Evolutionary conservation across 345 rosid species (phyloP).

Genomic region (Citrus australasica): DNA sequence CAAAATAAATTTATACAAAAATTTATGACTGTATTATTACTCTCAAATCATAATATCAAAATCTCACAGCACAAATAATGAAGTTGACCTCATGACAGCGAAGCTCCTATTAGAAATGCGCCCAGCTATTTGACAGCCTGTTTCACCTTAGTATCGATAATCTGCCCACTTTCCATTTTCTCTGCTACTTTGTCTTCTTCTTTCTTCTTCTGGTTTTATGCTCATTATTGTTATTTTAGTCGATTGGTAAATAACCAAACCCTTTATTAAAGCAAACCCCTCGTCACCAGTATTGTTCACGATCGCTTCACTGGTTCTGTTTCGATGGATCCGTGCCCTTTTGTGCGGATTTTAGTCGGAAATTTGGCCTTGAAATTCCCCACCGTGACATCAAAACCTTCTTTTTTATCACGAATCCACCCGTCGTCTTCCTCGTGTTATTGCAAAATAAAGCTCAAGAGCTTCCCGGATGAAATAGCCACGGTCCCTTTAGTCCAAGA

Average conservation of each 20-base stretch:
- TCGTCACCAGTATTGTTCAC: neutral
- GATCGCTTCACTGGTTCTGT: too few species aligned
- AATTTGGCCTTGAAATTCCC: constrained; percentile 67
- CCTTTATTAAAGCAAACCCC: neutral
- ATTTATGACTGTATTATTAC: too few species aligned
- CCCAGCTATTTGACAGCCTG: constrained; percentile 81
- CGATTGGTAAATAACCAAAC: neutral
- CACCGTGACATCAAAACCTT: constrained; percentile 27
- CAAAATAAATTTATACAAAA: too few species aligned
- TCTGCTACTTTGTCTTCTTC: neutral
- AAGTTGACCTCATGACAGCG: neutral
- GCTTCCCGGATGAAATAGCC: constrained; percentile 44
- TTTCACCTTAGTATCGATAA: constrained; percentile 7
- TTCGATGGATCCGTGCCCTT: constrained; percentile 94
- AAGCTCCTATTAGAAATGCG: neutral
- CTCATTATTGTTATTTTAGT: neutral
- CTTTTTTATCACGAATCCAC: constrained; percentile 22
- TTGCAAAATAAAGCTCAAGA: constrained; percentile 64
- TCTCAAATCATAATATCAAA: neutral
- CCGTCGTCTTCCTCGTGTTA: constrained; percentile 32
- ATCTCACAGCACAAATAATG: neutral
- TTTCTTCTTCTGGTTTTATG: neutral
- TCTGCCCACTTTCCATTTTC: neutral
- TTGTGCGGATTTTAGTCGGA: constrained; percentile 74
- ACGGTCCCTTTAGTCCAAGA: constrained; percentile 31